Percentiles rank a stretch among this genome's conserved stretches.
Conservation (phyloP, 2,329 filamentous ascomycete genomes). For the Verticillium tricorpus region DNA sequence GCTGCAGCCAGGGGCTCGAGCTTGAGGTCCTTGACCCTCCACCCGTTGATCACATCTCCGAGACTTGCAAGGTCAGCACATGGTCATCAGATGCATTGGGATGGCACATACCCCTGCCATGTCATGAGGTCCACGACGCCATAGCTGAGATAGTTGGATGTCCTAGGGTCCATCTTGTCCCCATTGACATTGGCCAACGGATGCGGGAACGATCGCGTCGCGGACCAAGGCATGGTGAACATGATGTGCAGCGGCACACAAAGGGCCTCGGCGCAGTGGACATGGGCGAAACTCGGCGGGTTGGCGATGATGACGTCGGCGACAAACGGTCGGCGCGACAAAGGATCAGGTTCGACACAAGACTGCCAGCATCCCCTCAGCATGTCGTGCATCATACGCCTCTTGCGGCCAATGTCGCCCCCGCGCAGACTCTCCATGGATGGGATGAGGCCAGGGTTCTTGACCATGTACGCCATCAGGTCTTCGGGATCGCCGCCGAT, state of each 20-base stretch:
- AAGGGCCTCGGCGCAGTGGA: conserved; percentile 40
- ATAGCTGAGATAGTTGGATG: conserved; percentile 67
- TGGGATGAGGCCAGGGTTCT: conserved; percentile 24
- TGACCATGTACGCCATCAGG: conserved; percentile 27
- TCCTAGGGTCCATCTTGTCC: conserved; percentile 39
- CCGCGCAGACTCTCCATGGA: conserved; percentile 19
- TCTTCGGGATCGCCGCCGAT: conserved; percentile 48
- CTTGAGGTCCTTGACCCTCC: conserved; percentile 62
- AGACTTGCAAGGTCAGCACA: conserved; percentile 1
- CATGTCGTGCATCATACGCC: conserved; percentile 22
- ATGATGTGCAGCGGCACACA: conserved; percentile 40
- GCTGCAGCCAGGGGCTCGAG: conserved; percentile 65
- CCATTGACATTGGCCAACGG: conserved; percentile 64
- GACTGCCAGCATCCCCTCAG: conserved; percentile 23
- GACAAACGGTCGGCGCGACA: conserved; percentile 32
- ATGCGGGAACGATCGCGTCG: conserved; percentile 68
- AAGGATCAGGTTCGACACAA: conserved; percentile 19
- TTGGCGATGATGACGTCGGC: conserved; percentile 47
- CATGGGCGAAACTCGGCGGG: conserved; percentile 41
- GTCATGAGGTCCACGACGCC: conserved; percentile 70
- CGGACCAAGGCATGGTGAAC: conserved; percentile 68
- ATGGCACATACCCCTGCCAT: conserved; percentile 53
- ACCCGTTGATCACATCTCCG: conserved; percentile 38
- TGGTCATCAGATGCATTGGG: rapidly evolving
- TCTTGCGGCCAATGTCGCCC: conserved; percentile 21